These are phyloP conservation scores for Oenanthe sinensis DNA, from an alignment of 129 eudicot genomes.

Conservation along the genomic window DNA sequence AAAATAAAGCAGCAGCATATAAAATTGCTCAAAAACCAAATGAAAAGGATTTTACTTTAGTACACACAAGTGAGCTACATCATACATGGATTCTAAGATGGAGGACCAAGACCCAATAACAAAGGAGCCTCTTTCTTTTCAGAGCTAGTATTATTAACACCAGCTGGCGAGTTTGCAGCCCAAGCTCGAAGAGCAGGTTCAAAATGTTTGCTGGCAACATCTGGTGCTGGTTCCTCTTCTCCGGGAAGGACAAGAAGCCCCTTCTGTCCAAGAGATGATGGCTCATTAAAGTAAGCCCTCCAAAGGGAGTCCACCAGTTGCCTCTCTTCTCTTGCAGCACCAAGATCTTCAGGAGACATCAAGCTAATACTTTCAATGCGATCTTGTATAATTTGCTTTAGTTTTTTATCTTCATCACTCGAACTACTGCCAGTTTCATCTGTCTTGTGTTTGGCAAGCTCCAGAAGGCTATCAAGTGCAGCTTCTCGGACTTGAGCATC, in stretches of 20 bases:
- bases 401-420: constrained; percentile 49
- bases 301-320: constrained; percentile 74
- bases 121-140: constrained; percentile 63
- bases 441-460: constrained; percentile 39
- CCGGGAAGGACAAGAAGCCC: constrained; percentile 83
- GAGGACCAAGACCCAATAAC: constrained; percentile 55
- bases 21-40: neutral
- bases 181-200: constrained; percentile 77
- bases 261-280: constrained; percentile 69
- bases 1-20: neutral
- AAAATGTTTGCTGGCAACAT: constrained; percentile 73
- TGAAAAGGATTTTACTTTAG: neutral
- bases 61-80: neutral
- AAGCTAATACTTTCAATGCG: constrained; percentile 55
- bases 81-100: neutral
- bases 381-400: constrained; percentile 59
- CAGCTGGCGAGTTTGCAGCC: constrained; percentile 35
- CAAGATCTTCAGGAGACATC: constrained; percentile 78
- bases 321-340: constrained; percentile 71
- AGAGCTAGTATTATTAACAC: constrained; percentile 14
- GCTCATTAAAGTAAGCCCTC: constrained; percentile 52
- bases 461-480: constrained; percentile 63
- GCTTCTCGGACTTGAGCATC: constrained; percentile 77
- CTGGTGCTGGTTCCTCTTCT: constrained; percentile 68
- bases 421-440: constrained; percentile 14